Base-by-base conservation (phyloP, 1,139 yeast genomes). In the Yamadazyma oceani region DNA sequence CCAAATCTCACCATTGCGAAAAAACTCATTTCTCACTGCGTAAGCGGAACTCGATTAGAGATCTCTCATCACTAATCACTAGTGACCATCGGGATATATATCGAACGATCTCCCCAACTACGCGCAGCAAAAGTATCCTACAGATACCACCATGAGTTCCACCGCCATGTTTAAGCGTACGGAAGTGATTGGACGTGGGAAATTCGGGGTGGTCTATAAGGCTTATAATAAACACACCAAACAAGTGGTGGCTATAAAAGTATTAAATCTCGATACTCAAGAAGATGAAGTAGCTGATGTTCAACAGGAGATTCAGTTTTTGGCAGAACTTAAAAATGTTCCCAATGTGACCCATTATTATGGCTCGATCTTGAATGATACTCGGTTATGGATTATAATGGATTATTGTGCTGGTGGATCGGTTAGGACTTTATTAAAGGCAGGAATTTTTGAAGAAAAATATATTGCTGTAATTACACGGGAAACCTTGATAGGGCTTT, bases 351-450 rank as follows among this genome's bases (percentile, higher is more conserved):
- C 96, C 2, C 90, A 85, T 49, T 94, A 94, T 62, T 86, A 85
- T 57, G 97, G 97, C 1, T 84, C 95, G 0, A 85, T 85, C 48
- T 62, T 94, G 29, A 78, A 82, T 45, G 97, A 92, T 34, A 85
- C 97, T 8, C 84, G 87, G 54, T 68, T 94, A 26, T 94, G 99
- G 98, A 90, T 94, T 57, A 81, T 94, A 40, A 94, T 94, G 97
- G 98, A 94, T 57, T 80, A 86, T 56, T 92, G 98, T 61, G 95
- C 96, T 1, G 99, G 98, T 11, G 99, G 99, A 0, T 86, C 96
- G 0, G 78, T 94, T 34, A 70, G 98, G 39, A 87, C 97, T 1
- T 66, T 94, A 36, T 69, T 94, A 40, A 82, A 85, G 53, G 89
- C 97, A 0, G 98, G 98, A 0, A 80, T 78, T 25, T 74, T 94